These are phyloP conservation scores for Aureobasidium pullulans DNA, from an alignment of 2,329 filamentous ascomycete genomes.

Conservation along the genomic window DNA sequence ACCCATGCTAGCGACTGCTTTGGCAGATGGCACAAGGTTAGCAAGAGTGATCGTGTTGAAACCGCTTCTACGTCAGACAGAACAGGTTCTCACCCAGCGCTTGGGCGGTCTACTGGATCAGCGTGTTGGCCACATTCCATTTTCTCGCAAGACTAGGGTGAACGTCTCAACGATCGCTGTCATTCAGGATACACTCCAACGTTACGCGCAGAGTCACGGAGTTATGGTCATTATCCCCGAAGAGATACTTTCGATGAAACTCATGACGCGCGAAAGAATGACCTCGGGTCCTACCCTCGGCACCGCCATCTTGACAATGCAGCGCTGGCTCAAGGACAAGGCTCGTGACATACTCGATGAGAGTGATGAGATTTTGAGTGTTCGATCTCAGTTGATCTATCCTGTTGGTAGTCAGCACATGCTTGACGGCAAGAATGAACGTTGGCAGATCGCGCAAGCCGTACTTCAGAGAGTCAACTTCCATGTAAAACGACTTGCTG, in stretches of 20 bases:
- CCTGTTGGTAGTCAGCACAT: constrained; percentile 34
- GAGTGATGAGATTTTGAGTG: constrained; percentile 40
- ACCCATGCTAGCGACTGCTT: constrained; percentile 49
- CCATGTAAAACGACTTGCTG: constrained; percentile 29
- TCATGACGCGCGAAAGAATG: constrained; percentile 53
- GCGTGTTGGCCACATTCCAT: constrained; percentile 50
- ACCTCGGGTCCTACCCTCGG: constrained; percentile 41
- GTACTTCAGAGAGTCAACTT: constrained; percentile 27
- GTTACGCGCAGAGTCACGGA: constrained; percentile 39
- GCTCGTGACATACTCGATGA: constrained; percentile 60
- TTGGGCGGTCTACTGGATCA: constrained; percentile 50
- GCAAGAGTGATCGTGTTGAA: constrained; percentile 51
- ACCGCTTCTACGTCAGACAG: constrained; percentile 50
- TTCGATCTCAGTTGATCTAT: constrained; percentile 37
- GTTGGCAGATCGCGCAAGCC: constrained; percentile 33
- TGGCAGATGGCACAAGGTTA: constrained; percentile 37
- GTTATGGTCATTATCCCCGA: constrained; percentile 56
- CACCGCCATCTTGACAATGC: constrained; percentile 42
- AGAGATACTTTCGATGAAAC: constrained; percentile 57
- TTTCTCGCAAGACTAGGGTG: constrained; percentile 46
- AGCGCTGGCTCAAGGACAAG: constrained; percentile 42
- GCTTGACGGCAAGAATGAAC: constrained; percentile 34
- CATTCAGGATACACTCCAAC: constrained; percentile 34
- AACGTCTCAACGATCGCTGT: constrained; percentile 22
- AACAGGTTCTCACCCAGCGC: constrained; percentile 47